Conservation (phyloP, 331 rosid species). For the Arachis monticola region DNA sequence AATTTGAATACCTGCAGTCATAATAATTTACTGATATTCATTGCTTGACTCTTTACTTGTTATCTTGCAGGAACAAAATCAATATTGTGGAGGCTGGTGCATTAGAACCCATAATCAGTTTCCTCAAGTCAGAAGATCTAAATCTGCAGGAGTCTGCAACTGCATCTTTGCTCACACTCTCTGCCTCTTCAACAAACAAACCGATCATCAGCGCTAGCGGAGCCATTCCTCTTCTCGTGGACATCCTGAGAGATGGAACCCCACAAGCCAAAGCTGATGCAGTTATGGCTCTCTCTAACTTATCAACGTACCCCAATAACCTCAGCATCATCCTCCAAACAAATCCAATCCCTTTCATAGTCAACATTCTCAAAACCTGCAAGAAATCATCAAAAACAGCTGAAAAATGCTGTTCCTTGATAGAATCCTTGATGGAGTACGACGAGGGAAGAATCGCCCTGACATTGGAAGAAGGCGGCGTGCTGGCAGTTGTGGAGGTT, state of each 20-base stretch:
- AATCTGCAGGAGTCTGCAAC: conserved; percentile 82
- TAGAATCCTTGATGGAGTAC: conserved; percentile 77
- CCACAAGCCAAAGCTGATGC: conserved; percentile 90
- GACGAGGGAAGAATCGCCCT: conserved; percentile 76
- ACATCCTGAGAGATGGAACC: conserved; percentile 74
- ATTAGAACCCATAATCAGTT: conserved; percentile 73
- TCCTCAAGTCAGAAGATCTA: conserved; percentile 68
- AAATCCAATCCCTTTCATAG: conserved; percentile 71
- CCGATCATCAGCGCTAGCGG: conserved; percentile 80
- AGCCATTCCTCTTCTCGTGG: conserved; percentile 87
- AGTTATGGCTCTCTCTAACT: conserved; percentile 94
- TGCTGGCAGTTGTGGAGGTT: conserved; percentile 88
- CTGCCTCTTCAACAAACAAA: conserved; percentile 83
- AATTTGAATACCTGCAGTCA: not conserved
- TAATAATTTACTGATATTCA: conserved; percentile 26
- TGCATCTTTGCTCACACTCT: conserved; percentile 85
- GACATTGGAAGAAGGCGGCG: conserved; percentile 88
- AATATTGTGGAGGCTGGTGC: conserved; percentile 93
- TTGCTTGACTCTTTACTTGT: conserved; percentile 24
- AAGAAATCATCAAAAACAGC: conserved; percentile 91
- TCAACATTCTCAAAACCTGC: conserved; percentile 68
- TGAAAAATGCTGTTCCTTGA: conserved; percentile 83
- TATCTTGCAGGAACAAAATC: conserved; percentile 79
- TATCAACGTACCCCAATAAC: conserved; percentile 66
- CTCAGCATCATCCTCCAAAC: conserved; percentile 64